These are phyloP conservation scores for Fusarium torreyae DNA, from an alignment of 2,329 filamentous ascomycete genomes.

Conservation along the genomic window DNA sequence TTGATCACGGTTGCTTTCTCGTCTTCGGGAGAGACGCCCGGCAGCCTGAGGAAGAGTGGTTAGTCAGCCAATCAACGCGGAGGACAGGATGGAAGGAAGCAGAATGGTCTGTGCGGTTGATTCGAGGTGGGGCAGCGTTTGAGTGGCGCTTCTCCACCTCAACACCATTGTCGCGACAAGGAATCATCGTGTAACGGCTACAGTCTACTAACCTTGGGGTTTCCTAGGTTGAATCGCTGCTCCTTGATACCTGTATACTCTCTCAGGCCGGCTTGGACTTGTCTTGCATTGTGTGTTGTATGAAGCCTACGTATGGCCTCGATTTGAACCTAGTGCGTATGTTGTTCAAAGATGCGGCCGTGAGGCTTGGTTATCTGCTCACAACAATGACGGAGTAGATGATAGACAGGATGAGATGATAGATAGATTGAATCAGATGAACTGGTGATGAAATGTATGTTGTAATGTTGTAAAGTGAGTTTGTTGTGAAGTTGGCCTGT, in stretches of 20 bases:
- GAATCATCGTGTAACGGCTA: not conserved
- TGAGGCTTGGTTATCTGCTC: no score
- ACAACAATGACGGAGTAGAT: no score
- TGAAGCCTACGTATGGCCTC: not conserved
- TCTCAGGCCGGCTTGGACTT: not conserved
- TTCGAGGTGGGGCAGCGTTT: slow-evolving; percentile 20
- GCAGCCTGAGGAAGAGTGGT: slow-evolving; percentile 19
- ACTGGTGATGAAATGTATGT: no score
- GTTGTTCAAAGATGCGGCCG: no score
- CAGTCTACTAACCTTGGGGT: slow-evolving; percentile 1
- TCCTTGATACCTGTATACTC: no score
- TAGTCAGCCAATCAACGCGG: slow-evolving; percentile 36
- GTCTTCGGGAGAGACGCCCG: slow-evolving; percentile 21
- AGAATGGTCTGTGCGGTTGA: slow-evolving; percentile 19
- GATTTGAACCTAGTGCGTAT: no score
- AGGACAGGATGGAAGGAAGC: slow-evolving; percentile 16
- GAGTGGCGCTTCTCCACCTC: slow-evolving; percentile 15
- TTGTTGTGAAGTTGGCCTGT: not conserved
- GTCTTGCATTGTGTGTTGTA: not conserved
- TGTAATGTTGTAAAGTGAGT: no score
- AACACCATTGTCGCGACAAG: slow-evolving; percentile 14
- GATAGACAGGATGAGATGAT: no score
- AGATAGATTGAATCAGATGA: no score
- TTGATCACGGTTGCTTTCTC: slow-evolving; percentile 46
- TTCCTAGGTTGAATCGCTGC: not conserved